phyloP scores from a whole-genome alignment of 176 grass and related monocot species.

The Zoysia pacifica region DNA sequence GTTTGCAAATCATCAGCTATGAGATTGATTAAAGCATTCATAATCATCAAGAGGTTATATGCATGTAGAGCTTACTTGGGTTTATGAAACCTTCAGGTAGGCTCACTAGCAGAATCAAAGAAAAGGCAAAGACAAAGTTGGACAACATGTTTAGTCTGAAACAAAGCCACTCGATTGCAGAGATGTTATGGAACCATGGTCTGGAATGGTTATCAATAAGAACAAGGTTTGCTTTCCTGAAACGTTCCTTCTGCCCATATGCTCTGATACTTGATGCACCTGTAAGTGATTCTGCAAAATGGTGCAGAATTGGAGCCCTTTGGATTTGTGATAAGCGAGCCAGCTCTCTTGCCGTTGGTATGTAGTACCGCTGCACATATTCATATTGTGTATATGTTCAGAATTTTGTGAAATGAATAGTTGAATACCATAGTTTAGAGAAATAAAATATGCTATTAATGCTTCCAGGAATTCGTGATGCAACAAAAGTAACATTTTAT shows the following conservation, averaged over 20 bases:
- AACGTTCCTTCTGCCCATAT: conserved; percentile 74
- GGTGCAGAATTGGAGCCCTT: conserved; percentile 91
- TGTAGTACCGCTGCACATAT: conserved; percentile 83
- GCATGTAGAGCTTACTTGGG: conserved; percentile 75
- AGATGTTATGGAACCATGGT: conserved; percentile 90
- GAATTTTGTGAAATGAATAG: conserved; percentile 14
- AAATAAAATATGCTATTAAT: conserved; percentile 9
- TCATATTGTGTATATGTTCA: conserved; percentile 39
- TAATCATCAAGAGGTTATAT: conserved; percentile 27
- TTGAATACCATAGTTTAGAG: background rate
- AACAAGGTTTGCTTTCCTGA: conserved; percentile 77
- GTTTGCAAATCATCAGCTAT: background rate
- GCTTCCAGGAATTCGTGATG: conserved; percentile 2
- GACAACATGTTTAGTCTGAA: conserved; percentile 89
- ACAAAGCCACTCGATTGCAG: conserved; percentile 88
- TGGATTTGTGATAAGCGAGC: conserved; percentile 87
- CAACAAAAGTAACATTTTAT: background rate
- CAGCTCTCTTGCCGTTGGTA: conserved; percentile 89
- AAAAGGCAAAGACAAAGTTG: conserved; percentile 93
- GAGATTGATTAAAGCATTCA: conserved; percentile 3
- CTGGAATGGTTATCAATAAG: conserved; percentile 76
- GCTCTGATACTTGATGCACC: conserved; percentile 93
- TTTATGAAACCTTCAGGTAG: conserved; percentile 97
- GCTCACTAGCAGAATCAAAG: conserved; percentile 81
- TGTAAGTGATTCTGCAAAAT: conserved; percentile 86